Base-by-base conservation (phyloP, 495 filamentous ascomycete genomes). In the Collariella sp. region DNA sequence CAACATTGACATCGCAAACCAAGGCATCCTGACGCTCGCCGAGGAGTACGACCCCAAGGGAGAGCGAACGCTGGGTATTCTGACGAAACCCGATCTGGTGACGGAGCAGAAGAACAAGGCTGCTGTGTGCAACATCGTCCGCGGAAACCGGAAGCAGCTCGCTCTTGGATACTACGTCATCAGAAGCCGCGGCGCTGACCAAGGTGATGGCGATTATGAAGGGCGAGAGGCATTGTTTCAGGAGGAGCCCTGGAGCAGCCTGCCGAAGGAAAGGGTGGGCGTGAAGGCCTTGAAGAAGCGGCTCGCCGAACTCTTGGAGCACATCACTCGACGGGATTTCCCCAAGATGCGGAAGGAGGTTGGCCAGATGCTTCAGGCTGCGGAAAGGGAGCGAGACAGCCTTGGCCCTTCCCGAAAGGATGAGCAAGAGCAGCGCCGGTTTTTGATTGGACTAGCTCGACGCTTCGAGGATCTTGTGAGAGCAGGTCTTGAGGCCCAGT, bases 1-100 rank as follows among this genome's bases (percentile, higher is more conserved):
- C 12, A 82, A 81, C 53, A 72, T 80, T n/a, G 82, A 86, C 51
- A 71, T 82, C 43, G 79, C 79, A 0, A 83, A 74, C 0, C 79
- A 85, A 54, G 80, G 83, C 40, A 82, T 86, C 29, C 58, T 85
- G 66, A 39, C 66, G 35, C 65, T 82, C 35, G 79, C 83, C 0
- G 64, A 75, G 13, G 67, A 77, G 45, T 55, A 61, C 23, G 81
- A 85, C 62, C 64, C 63, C 0, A 52, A 66, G 5, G 77, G 78
- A 3, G 49, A 73, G 20, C 71, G 81, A 16, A 85, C 82, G 0
- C 58, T 85, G 3, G 77, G 79, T 6, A 73, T 85, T 11, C 56
- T 85, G 2, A 85, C 81, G 0, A 85, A 84, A 59, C 81, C 79
- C 0, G 82, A 86, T 46, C 62, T 84, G 18, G 59, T 64, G 0